phyloP scores from a whole-genome alignment of 2,329 filamentous ascomycete species.

The Neopestalotiopsis sp. region DNA sequence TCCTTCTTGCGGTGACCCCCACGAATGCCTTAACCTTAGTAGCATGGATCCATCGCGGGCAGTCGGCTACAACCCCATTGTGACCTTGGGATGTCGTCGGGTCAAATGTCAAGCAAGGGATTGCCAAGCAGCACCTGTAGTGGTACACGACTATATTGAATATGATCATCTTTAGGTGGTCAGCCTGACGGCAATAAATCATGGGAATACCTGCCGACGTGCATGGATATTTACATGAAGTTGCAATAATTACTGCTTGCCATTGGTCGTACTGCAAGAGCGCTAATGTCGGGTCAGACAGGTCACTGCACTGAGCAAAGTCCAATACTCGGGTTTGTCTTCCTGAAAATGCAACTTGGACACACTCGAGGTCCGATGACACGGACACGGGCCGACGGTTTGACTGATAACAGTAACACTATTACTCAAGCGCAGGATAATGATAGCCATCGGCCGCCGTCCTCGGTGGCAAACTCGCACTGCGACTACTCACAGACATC shows the following conservation, averaged over 20 bases:
- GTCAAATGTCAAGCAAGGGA: background rate
- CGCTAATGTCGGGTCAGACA: background rate
- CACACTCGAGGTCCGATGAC: background rate
- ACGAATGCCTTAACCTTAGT: background rate
- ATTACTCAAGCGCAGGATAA: conserved; percentile 4
- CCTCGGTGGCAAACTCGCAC: background rate
- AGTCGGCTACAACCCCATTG: background rate
- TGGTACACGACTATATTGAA: background rate
- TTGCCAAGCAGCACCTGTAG: background rate
- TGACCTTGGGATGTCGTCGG: background rate
- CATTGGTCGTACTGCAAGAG: background rate
- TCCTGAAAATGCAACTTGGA: background rate
- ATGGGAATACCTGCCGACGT: background rate
- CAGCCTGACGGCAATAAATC: background rate
- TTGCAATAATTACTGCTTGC: background rate
- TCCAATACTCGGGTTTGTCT: background rate
- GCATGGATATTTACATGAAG: background rate
- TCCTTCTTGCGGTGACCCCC: conserved; percentile 1
- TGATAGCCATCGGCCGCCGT: background rate
- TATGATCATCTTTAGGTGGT: background rate
- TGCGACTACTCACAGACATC: background rate
- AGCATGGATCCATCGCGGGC: background rate
- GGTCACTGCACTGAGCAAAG: background rate
- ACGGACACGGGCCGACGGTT: background rate
- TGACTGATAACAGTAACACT: conserved; percentile 3